Evolutionary conservation across 306 rosid genomes (phyloP), one percentile per base, ranked within the genome.

Genomic region (Prunus mira): DNA sequence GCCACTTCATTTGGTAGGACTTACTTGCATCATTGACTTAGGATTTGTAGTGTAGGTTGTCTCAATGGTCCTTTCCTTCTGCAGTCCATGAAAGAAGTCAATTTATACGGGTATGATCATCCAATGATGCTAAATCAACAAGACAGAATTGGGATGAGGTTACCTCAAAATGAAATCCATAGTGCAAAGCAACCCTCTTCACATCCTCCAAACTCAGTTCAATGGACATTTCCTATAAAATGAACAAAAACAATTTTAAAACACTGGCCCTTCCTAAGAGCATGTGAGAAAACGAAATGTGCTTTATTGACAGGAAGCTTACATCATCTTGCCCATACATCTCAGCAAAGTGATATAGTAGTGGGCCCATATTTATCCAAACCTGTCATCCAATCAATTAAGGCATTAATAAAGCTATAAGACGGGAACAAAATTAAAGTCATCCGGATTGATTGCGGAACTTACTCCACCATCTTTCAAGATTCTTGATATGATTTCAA

Each of bases 401-500:
- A 69, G 73, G 65, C 60, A 78, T 46, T 24, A 11, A 49, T 58
- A 19, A 5, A 17, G 20, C 54, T 69, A 57, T 32, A 18, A 24
- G 25, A 58, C 4, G 1, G 47, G 55, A 47, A 69, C 54, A 46
- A 73, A 32, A 32, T n/a, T 41, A 76, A 43, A 69, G 54, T 38
- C 25, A 52, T 13, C 30, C 43, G 18, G 68, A 72, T 65, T 24
- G 71, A 81, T 71, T 27, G 54, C 75, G 72, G 76, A 78, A 86
- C 96, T 95, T 88, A 95, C 99, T 81, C 98, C 98, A 14, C 97
- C 97, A 51, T 95, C 91, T 88, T 91, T 95, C 88, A 95, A 80
- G 60, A 95, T 78, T 79, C 79, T 81, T 56, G 97, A 92, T 82
- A 95, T 90, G 83, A 95, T 87, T 84, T 92, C 97, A 55, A 95